Percentiles rank a stretch among this genome's conserved stretches.
phyloP scores from a whole-genome alignment of 306 rosid genomes.

The Malus orientalis region DNA sequence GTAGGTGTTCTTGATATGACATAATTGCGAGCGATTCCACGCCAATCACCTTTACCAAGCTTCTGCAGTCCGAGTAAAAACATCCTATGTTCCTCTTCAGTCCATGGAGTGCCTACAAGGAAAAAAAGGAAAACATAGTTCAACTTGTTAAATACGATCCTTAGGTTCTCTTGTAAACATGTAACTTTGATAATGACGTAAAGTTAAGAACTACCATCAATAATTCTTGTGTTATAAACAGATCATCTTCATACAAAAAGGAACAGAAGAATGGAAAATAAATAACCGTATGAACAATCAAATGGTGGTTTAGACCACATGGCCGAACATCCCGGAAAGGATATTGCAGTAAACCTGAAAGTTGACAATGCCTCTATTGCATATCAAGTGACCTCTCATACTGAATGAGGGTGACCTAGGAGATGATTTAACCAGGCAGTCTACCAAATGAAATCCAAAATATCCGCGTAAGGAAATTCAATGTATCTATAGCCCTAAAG shows the following conservation, averaged over 20 bases:
- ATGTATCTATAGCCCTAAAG: background rate
- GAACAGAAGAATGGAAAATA: background rate
- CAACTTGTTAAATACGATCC: background rate
- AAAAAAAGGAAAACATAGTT: background rate
- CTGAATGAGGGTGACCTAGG: background rate
- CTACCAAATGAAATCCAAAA: background rate
- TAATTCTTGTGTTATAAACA: background rate
- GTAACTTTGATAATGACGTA: background rate
- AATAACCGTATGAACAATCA: background rate
- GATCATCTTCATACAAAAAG: background rate
- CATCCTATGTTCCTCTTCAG: conserved; percentile 99
- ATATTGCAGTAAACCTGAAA: background rate
- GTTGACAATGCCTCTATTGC: background rate
- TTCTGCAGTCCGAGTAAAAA: conserved; percentile 90
- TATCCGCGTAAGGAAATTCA: background rate
- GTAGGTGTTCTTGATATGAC: conserved; percentile 94
- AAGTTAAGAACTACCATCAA: background rate
- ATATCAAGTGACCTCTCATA: background rate
- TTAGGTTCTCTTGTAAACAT: background rate
- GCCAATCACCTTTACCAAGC: conserved; percentile 99
- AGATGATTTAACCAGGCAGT: background rate
- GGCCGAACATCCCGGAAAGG: background rate
- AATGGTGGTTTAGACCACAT: background rate
- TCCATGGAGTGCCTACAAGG: conserved; percentile 88
- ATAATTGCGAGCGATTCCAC: conserved; percentile 93